Evolutionary conservation across 129 eudicot genomes (phyloP), one percentile per base, ranked within the genome.

Genomic region (Heracleum sosnowskyi): DNA sequence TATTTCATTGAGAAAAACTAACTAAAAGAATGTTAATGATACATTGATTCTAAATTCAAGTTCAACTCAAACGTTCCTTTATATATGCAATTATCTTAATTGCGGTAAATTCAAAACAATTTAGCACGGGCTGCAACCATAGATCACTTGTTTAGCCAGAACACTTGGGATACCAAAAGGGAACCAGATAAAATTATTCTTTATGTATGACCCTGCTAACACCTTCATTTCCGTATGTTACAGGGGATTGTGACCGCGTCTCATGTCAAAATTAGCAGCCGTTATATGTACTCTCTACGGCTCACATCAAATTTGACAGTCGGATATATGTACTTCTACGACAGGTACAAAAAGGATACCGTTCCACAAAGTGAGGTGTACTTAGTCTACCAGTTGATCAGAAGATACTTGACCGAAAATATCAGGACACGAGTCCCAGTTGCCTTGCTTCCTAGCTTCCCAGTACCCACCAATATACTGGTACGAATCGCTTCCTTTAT

Each of bases 401-500:
- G 88, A 51, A 69, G 88, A 84, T 73, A 92, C 64, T 31, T 90
- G 97, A 45, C 97, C 99, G 55, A 96, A 96, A 75, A 96, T 92
- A 74, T 96, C 96, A 4, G 96, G 99, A 76, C 99, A 92, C 3
- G 91, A 83, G 47, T 88, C 92, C 99, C 99, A 96, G 68, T 83
- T 86, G 45, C 87, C 88, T 76, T 77, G 79, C 81, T 92, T 91
- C 73, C 97, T 86, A 71, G 99, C 94, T 85, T 96, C 99, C 99
- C 99, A 96, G 79, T 96, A 96, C 20, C 99, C 99, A 36, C 99
- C 99, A 17, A 83, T 79, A 73, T 86, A 96, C 69, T 88, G 90
- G 69, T 88, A 92, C 13, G 86, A 82, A 81, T 88, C 92, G 20
- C 90, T 82, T 73, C 82, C 89, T 81, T 90, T 88, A 66, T 85